Evolutionary conservation across 192 early-diverging fungal species (phyloP), one percentile per base, ranked within the genome.

Genomic region (Umbelopsis vinacea): DNA sequence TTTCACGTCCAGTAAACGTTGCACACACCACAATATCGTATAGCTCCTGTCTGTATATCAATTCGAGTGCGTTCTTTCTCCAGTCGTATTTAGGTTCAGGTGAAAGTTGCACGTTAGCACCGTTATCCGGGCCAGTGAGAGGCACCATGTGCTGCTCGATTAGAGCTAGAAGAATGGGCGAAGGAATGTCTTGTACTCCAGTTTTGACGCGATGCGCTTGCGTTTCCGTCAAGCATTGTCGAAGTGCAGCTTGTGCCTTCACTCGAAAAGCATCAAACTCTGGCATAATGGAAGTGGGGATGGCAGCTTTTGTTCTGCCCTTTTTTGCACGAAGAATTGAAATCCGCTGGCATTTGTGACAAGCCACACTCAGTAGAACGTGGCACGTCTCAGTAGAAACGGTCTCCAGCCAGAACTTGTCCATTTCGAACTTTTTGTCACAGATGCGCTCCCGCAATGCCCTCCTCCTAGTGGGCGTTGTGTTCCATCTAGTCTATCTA

Each of bases 401-500:
- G n/a, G n/a, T n/a, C n/a, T n/a, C n/a, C n/a, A n/a, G 17, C 14
- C 33, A 37, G 57, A 29, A 35, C 48, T 21, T 50, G 48, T 19
- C 26, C 26, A 37, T 63, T 37, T 12, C 57, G 29, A 69, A 10
- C 40, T 11, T 43, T 43, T 43, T 43, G 8, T 12, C 46, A 69
- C 24, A 22, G 38, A 74, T 74, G 73, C 38, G 68, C 40, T 75
- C 76, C 38, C 82, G 84, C 52, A 82, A 80, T 67, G 63, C 43
- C 68, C 81, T 93, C 55, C 84, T 97, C 82, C 79, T 93, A 68
- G 79, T 94, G 60, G 94, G 95, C 23, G 89, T 97, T 55, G 74
- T 95, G 52, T 98, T 98, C 84, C 97, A 98, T 84, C 74, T 95
- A 40, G 83, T 94, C 46, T 98, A 98, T 79, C 83, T 94, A 63